Evolutionary conservation across 441 rosid species (phyloP).

Genomic region (Pelargonium cotyledonis): DNA sequence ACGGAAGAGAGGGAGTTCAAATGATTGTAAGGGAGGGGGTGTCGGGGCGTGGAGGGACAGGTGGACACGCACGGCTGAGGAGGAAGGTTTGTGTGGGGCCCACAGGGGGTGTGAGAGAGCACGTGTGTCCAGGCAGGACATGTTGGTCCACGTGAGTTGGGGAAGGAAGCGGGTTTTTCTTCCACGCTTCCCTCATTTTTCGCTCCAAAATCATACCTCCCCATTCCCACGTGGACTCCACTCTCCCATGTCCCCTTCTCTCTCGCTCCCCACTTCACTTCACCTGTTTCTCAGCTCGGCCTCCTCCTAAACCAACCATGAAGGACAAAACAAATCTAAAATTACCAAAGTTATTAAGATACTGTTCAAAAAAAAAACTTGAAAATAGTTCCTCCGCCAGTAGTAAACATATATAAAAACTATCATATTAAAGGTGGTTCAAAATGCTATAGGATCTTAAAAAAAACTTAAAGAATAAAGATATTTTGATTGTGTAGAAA

Average conservation of each 20-base stretch:
- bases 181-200: slow-evolving; percentile 29
- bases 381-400: no score
- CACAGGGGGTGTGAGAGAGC: slow-evolving; percentile 19
- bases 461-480: no score
- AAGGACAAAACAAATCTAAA: no score
- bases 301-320: no score
- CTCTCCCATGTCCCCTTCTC: slow-evolving; percentile 29
- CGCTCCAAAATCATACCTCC: slow-evolving; percentile 17
- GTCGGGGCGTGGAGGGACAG: slow-evolving; percentile 59
- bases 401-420: no score
- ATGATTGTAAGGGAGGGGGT: slow-evolving; percentile 52
- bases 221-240: slow-evolving; percentile 43
- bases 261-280: neutral
- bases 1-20: slow-evolving; percentile 24
- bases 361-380: no score
- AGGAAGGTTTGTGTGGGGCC: slow-evolving; percentile 21
- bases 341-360: no score
- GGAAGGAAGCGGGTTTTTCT: slow-evolving; percentile 12
- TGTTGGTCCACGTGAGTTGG: slow-evolving; percentile 67
- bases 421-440: no score
- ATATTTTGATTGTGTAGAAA: no score
- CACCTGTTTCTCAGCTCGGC: neutral
- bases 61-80: slow-evolving; percentile 43
- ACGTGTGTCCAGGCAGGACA: slow-evolving; percentile 59
- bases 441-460: no score